Conservation (phyloP, 306 rosid species). For the Ormosia semicastrata region DNA sequence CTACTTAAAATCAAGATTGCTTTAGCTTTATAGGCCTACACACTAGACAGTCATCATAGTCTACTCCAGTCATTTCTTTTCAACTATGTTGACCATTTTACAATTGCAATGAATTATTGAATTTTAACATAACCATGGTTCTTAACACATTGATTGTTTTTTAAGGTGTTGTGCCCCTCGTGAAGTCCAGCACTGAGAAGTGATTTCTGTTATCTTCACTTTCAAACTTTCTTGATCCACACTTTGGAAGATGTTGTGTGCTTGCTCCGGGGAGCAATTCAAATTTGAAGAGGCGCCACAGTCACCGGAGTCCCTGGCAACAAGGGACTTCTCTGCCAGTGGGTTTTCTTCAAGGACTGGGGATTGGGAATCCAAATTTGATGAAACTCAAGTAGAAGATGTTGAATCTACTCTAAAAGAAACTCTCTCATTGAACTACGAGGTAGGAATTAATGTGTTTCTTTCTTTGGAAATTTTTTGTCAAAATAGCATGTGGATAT, state of each 20-base stretch:
- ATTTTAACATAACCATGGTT: neutral
- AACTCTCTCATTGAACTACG: slow-evolving; percentile 89
- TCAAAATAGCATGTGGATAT: neutral
- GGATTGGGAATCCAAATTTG: slow-evolving; percentile 79
- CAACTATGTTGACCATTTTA: slow-evolving; percentile 1
- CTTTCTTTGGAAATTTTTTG: neutral
- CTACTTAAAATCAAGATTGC: neutral
- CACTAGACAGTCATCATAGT: too few relatives aligned
- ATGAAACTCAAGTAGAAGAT: slow-evolving; percentile 85
- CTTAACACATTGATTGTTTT: neutral
- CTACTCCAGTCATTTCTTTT: neutral
- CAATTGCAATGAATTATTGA: neutral
- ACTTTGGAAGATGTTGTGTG: slow-evolving; percentile 78
- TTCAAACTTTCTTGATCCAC: slow-evolving; percentile 34
- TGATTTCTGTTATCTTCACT: slow-evolving; percentile 27
- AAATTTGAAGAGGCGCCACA: slow-evolving; percentile 93
- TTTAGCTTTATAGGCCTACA: neutral
- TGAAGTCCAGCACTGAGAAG: slow-evolving; percentile 31
- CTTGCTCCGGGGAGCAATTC: slow-evolving; percentile 95
- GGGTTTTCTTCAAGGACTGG: slow-evolving; percentile 88
- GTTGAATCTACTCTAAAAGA: slow-evolving; percentile 90
- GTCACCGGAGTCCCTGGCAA: slow-evolving; percentile 92
- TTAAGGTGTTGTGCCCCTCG: neutral
- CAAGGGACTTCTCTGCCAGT: slow-evolving; percentile 94
- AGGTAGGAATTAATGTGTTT: slow-evolving; percentile 45